A percentile compares a stretch with the other conserved stretches of the same genome.
Conservation (phyloP, 305 asterid genomes). For the Petunia hybrid region DNA sequence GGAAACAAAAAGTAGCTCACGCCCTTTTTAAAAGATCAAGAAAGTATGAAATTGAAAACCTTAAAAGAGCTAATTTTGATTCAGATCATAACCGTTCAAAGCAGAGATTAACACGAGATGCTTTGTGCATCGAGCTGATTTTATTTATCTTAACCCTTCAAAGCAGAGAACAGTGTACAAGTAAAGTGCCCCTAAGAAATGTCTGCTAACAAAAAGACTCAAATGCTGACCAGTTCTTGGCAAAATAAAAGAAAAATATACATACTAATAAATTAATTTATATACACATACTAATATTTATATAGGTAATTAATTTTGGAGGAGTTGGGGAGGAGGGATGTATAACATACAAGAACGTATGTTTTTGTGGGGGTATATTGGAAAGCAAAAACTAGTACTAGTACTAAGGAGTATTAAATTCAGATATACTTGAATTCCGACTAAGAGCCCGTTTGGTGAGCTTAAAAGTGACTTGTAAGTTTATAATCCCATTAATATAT, state of each 20-base stretch:
- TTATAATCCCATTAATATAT: too few relatives aligned
- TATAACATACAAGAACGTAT: too few relatives aligned
- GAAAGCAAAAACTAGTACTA: too few relatives aligned
- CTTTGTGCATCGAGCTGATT: conserved; percentile 25
- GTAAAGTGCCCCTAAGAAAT: conserved; percentile 38
- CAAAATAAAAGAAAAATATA: not conserved
- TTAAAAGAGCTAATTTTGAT: conserved; percentile 38
- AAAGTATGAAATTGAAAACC: conserved; percentile 36
- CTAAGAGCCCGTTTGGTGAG: too few relatives aligned
- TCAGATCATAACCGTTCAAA: conserved; percentile 39
- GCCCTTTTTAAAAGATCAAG: conserved; percentile 8
- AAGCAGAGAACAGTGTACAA: conserved; percentile 28
- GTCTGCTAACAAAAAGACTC: conserved; percentile 39
- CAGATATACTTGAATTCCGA: too few relatives aligned
- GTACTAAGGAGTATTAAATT: too few relatives aligned
- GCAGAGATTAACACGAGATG: conserved; percentile 33
- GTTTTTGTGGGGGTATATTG: too few relatives aligned
- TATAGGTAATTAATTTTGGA: conserved; percentile 3
- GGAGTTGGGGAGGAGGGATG: not conserved
- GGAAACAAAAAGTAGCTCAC: too few relatives aligned
- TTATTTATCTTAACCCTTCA: conserved; percentile 30
- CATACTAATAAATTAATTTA: not conserved
- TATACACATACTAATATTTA: not conserved
- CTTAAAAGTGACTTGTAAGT: too few relatives aligned
- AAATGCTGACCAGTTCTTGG: conserved; percentile 46